Evolutionary conservation across 495 filamentous ascomycete species (phyloP), one percentile per base, ranked within the genome.

Genomic region (Emericellopsis terricola): DNA sequence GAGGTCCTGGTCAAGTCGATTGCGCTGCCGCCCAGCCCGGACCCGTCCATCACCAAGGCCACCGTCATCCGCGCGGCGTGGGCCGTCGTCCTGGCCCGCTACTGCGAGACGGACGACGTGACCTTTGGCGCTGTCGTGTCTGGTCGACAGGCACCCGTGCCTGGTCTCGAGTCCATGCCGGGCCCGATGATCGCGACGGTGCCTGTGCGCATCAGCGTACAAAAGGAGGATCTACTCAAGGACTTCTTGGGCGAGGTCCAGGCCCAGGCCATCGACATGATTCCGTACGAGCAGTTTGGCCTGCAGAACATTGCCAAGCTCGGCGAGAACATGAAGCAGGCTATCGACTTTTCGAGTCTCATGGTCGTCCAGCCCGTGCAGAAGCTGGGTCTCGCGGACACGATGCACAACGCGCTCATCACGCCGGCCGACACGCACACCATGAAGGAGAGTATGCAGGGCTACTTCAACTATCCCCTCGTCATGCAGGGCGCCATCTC

Each of bases 121-220:
- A 54, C 64, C 7, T 65, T 65, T 33, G 61, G 61, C n/a, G 56
- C 63, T 36, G 34, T 63, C 10, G 45, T 65, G 16, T 58, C 54
- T 33, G 69, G 69, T 20, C 52, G 71, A 0, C 51, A 59, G 15
- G 53, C 55, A 6, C 46, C 55, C 7, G 40, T 72, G 1, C 37
- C 45, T 4, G 65, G 59, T 15, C 46, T 73, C 13, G 50, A 50
- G 13, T 47, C 53, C 14, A 62, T 71, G 30, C 43, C 54, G 4
- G 69, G 65, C 0, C 60, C 73, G 1, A 53, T 70, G 1, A 64
- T 77, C 28, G 60, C 71, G 15, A 76, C 73, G 0, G 47, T 75
- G 0, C 73, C 73, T 3, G 47, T 66, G 10, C 56, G 71, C 1
- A 46, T 55, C 3, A 30, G 28, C 2, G 14, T 50, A 6, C 20